phyloP scores from a whole-genome alignment of 768 basidiomycete genomes.

The Filobasidium floriforme region DNA sequence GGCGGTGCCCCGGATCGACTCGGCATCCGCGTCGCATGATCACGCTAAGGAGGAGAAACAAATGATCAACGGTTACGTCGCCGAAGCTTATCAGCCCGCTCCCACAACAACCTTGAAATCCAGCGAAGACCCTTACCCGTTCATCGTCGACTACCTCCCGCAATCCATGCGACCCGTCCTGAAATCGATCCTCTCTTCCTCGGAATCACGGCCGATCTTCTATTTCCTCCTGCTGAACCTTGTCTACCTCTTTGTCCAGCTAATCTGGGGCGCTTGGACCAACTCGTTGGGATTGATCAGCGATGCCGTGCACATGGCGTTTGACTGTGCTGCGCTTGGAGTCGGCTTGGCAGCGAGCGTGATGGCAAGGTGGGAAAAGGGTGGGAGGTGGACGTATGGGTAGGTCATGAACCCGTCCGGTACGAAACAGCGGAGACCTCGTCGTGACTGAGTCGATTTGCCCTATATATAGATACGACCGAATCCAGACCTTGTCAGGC shows the following conservation, averaged over 20 bases:
- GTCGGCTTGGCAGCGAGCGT: constrained; percentile 93
- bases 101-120: background rate
- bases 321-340: constrained; percentile 94
- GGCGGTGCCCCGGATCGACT: background rate
- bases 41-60: background rate
- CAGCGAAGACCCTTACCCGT: background rate
- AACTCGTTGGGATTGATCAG: constrained; percentile 94
- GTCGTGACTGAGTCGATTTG: background rate
- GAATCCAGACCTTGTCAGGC: constrained; percentile 93
- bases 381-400: constrained; percentile 94
- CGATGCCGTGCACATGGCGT: constrained; percentile 99
- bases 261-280: constrained; percentile 83
- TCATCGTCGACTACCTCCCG: background rate
- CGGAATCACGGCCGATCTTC: constrained; percentile 89
- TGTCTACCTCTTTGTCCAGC: constrained; percentile 92
- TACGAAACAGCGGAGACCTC: background rate
- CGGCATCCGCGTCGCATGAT: background rate
- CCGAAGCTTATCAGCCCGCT: constrained; percentile 4
- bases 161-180: constrained; percentile 51
- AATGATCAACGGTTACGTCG: background rate
- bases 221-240: constrained; percentile 93
- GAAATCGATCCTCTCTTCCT: constrained; percentile 81
- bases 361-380: constrained; percentile 96
- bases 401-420: constrained; percentile 43
- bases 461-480: constrained; percentile 60